Conservation (phyloP, 1,284 basidiomycete species). For the Tausonia pullulans region DNA sequence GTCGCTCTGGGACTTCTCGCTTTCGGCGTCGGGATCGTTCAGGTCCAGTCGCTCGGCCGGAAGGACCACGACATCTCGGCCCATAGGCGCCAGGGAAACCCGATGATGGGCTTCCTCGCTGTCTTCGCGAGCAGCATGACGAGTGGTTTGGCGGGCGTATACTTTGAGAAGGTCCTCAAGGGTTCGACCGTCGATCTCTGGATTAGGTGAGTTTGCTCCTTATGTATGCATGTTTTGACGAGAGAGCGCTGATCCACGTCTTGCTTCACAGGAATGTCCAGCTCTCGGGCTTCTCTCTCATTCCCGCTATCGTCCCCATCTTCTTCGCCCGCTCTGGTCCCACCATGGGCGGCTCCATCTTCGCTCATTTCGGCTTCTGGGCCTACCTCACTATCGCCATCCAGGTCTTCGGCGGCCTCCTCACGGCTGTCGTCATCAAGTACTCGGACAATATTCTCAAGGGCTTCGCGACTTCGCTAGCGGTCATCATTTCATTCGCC, state of each 20-base stretch:
- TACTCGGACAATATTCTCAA: slow-evolving; percentile 80
- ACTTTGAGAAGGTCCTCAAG: slow-evolving; percentile 93
- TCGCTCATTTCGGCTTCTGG: slow-evolving; percentile 65
- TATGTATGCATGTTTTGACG: slow-evolving; percentile 37
- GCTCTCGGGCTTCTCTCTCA: slow-evolving; percentile 72
- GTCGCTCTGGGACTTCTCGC: slow-evolving; percentile 66
- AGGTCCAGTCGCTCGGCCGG: slow-evolving; percentile 47
- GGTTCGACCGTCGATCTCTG: slow-evolving; percentile 70
- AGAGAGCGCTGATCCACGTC: slow-evolving; percentile 55
- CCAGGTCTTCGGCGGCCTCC: slow-evolving; percentile 69
- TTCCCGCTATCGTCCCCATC: slow-evolving; percentile 69
- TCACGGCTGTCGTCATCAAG: slow-evolving; percentile 45
- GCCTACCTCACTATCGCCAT: slow-evolving; percentile 73
- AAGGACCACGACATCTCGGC: too few species aligned
- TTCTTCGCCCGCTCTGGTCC: slow-evolving; percentile 38
- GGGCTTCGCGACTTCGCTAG: slow-evolving; percentile 75
- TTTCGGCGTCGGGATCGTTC: slow-evolving; percentile 73
- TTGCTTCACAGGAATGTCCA: slow-evolving; percentile 68
- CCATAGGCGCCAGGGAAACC: slow-evolving; percentile 37
- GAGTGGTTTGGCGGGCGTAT: slow-evolving; percentile 81
- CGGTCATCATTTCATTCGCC: slow-evolving; percentile 75
- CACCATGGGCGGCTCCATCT: slow-evolving; percentile 42
- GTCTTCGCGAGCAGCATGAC: slow-evolving; percentile 80
- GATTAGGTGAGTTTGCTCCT: slow-evolving; percentile 38
- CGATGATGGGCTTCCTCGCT: slow-evolving; percentile 61